Evolutionary conservation across 1,139 yeast species (phyloP), one percentile per base, ranked within the genome.

Genomic region (Cylindricascospora bacillispora): DNA sequence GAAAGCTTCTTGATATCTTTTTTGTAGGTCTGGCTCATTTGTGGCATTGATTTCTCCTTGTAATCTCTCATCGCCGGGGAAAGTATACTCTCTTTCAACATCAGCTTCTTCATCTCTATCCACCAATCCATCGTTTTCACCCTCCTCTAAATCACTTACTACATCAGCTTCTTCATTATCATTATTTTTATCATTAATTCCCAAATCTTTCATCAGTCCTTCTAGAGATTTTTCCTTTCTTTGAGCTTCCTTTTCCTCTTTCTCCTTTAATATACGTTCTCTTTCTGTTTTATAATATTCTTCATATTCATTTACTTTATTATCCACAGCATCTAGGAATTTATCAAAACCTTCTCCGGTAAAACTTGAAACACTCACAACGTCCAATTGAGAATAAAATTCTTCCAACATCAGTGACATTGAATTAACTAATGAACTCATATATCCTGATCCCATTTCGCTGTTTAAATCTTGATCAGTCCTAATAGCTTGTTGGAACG

Each of bases 391-490:
- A 1, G 93, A 78, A 55, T 92, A 92, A 49, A 92, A 92, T 51
- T 92, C 98, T 52, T 92, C 99, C 40, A 92, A 63, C 86, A 92
- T 85, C 43, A 92, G 65, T 15, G 94, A 80, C 94, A 92, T 81
- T 3, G 95, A 83, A 56, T 86, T 86, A 39, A 92, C 81, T 31
- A 92, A 63, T 2, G 95, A 82, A 31, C 83, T 74, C 98, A 92
- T 89, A 56, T 89, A 92, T 3, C 95, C 95, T 2, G 89, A 74
- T 2, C 86, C 80, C 7, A 65, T 58, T 34, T 70, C 74, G 30
- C 75, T 79, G 41, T 72, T 75, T 34, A 71, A 56, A 26, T 79
- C 69, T 35, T 63, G 67, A 47, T 77, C 79, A 23, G 65, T 63
- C 42, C 67, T 65, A 36, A 86, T 61, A 1, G 93, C 93, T 22